Evolutionary conservation across 257 asterid genomes (phyloP).

Genomic region (Nicotiana undulata): DNA sequence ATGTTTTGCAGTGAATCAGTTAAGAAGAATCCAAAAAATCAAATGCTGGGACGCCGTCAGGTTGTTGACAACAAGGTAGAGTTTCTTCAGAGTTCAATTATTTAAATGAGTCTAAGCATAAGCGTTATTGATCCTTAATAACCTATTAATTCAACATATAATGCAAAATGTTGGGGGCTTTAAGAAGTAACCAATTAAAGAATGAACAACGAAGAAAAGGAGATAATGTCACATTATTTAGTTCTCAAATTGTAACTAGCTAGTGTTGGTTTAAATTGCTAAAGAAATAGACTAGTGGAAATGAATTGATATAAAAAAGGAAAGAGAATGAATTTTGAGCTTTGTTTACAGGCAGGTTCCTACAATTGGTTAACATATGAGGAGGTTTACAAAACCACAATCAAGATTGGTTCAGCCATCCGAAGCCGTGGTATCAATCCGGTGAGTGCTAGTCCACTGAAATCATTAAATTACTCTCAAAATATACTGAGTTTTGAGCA

Average conservation of each 20-base stretch:
- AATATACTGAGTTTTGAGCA: neutral
- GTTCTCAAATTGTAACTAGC: neutral
- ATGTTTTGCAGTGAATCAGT: conserved; percentile 36
- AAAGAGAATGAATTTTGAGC: neutral
- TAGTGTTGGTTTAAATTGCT: neutral
- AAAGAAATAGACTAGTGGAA: neutral
- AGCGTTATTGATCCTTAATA: neutral
- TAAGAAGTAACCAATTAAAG: no score
- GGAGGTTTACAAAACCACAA: conserved; percentile 41
- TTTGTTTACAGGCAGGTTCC: conserved; percentile 47
- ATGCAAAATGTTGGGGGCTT: neutral
- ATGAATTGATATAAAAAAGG: neutral
- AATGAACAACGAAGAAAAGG: no score
- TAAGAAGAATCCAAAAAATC: conserved; percentile 30
- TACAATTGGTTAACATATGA: conserved; percentile 63
- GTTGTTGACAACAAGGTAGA: conserved; percentile 57
- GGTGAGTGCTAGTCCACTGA: conserved; percentile 20
- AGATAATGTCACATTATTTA: no score
- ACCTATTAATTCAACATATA: neutral
- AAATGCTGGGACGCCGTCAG: conserved; percentile 68
- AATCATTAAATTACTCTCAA: neutral
- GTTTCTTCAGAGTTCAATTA: neutral
- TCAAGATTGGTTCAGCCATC: conserved; percentile 67
- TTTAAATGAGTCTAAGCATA: neutral
- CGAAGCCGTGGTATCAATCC: conserved; percentile 69